These are phyloP conservation scores for Spathaspora passalidarum DNA, from an alignment of 805 yeast species.

Conservation along the genomic window DNA sequence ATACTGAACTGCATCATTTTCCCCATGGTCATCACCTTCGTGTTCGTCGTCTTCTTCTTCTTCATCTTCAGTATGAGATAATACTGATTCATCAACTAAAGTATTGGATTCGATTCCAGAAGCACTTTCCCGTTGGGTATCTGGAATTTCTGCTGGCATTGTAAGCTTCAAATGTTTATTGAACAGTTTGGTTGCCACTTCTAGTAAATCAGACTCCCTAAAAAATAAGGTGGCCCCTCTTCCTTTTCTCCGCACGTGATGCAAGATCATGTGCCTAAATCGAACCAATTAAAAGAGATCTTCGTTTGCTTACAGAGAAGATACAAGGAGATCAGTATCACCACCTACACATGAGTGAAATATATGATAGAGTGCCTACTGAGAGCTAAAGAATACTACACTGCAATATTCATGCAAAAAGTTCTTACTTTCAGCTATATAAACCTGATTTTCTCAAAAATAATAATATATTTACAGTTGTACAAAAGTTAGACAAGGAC, in stretches of 20 bases:
- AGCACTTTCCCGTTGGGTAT: not conserved
- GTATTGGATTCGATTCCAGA: not conserved
- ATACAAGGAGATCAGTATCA: too few relatives aligned
- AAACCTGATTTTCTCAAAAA: too few relatives aligned
- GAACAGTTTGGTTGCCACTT: too few relatives aligned
- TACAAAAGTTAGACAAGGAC: not conserved
- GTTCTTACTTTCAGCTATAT: too few relatives aligned
- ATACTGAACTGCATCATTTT: constrained; percentile 37
- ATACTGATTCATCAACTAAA: constrained; percentile 1
- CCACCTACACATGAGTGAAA: too few relatives aligned
- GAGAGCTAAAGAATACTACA: too few relatives aligned
- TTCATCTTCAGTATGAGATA: constrained; percentile 13
- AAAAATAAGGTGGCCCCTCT: too few relatives aligned
- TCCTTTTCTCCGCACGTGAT: too few relatives aligned
- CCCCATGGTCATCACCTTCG: constrained; percentile 23
- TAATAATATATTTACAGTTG: not conserved
- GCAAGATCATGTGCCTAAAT: not conserved
- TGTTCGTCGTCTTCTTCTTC: constrained; percentile 23
- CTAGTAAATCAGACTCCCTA: too few relatives aligned
- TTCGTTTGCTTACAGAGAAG: too few relatives aligned
- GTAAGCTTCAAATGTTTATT: not conserved
- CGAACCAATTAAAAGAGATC: not conserved
- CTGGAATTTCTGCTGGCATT: not conserved
- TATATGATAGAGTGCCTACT: too few relatives aligned
- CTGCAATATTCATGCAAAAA: too few relatives aligned